Evolutionary conservation across 2,329 filamentous ascomycete species (phyloP), one percentile per base, ranked within the genome.

Genomic region (Penicillium sp.): DNA sequence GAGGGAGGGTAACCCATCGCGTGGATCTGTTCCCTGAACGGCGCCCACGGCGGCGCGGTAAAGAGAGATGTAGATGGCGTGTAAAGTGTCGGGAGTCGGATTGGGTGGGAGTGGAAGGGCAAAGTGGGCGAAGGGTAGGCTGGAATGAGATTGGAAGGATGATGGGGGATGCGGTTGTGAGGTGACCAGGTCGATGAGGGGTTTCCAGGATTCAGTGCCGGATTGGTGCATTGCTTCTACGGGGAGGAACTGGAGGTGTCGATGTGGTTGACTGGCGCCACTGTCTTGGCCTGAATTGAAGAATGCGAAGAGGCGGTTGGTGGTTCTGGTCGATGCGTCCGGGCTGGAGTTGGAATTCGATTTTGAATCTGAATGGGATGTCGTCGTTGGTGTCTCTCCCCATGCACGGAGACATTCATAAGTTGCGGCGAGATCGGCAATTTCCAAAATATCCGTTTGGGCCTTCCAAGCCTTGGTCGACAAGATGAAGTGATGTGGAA

Each of bases 71-170:
- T 74, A 74, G n/a, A 66, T 66, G 1, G 54, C 38, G 52, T 69
- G 64, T 6, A 74, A 54, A 0, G 53, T 57, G 11, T 67, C 56
- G 0, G 68, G 59, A 1, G 68, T 69, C 1, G 74, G 68, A n/a
- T 73, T 64, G 1, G 55, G 47, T 0, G 71, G 66, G 26, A 79
- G 57, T 1, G 56, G 59, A 8, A 67, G 63, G 0, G 72, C 74
- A 57, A 76, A 80, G 48, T 78, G 73, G 9, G 68, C 64, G 49
- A 81, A 76, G 0, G 78, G 76, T n/a, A 80, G 52, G n/a, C 57
- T 52, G 2, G 56, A 52, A 7, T 66, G 50, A 9, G 57, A 54
- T 39, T 56, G 54, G 45, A 62, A 62, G 38, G 63, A 48, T n/a
- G 54, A 45, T 1, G 48, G 39, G 2, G 51, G 43, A 28, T 40